These are phyloP conservation scores for Meyerozyma athensensis DNA, from an alignment of 1,139 yeast genomes.

Conservation along the genomic window DNA sequence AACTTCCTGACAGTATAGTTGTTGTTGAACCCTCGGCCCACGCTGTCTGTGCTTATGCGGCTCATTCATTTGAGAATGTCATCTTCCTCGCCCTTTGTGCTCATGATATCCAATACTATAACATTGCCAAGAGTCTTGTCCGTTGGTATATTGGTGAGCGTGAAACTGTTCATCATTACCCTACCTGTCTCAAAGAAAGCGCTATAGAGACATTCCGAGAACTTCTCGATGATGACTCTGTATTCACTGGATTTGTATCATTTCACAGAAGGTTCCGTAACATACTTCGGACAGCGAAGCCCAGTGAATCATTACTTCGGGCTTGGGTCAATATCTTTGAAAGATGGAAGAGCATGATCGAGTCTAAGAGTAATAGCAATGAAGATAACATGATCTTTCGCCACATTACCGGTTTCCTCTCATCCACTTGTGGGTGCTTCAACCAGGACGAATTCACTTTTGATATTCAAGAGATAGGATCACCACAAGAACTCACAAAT, in stretches of 20 bases:
- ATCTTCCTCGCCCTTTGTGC: slow-evolving; percentile 50
- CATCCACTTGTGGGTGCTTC: slow-evolving; percentile 55
- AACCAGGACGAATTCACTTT: slow-evolving; percentile 27
- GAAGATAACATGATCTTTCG: slow-evolving; percentile 46
- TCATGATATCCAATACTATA: slow-evolving; percentile 54
- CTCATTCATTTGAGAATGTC: slow-evolving; percentile 38
- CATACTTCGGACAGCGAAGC: slow-evolving; percentile 51
- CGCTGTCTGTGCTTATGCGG: slow-evolving; percentile 16
- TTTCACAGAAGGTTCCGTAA: slow-evolving; percentile 63
- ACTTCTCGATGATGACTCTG: slow-evolving; percentile 52
- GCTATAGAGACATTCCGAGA: slow-evolving; percentile 42
- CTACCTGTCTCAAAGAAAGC: slow-evolving; percentile 13
- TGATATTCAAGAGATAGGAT: too few relatives aligned
- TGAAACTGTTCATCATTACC: slow-evolving; percentile 6
- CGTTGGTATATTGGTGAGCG: slow-evolving; percentile 41
- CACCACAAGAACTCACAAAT: slow-evolving; percentile 18
- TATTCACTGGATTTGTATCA: slow-evolving; percentile 73
- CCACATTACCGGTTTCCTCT: slow-evolving; percentile 59
- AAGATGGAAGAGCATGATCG: slow-evolving; percentile 44
- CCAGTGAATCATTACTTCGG: slow-evolving; percentile 56
- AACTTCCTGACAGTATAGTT: slow-evolving; percentile 21
- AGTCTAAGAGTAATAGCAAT: slow-evolving; percentile 17
- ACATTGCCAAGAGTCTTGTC: slow-evolving; percentile 47
- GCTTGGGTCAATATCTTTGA: slow-evolving; percentile 60
- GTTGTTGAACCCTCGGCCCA: slow-evolving; percentile 19